These are phyloP conservation scores for Rutstroemia sp. DNA, from an alignment of 2,329 filamentous ascomycete genomes.

Conservation along the genomic window DNA sequence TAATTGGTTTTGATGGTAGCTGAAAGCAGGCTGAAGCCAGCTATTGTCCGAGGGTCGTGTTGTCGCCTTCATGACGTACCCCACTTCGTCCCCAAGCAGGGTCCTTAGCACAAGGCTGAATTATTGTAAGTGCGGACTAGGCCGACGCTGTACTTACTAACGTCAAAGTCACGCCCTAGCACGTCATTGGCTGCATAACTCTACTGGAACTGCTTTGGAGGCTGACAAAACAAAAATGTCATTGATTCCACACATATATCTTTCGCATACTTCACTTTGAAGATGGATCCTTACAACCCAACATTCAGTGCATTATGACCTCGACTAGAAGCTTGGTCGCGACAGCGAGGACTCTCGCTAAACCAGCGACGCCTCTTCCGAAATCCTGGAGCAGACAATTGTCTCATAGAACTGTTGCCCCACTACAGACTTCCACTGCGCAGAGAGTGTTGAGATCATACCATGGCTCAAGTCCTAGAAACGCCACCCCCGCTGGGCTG, in stretches of 20 bases:
- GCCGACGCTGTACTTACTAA: background rate
- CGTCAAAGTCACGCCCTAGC: slow-evolving; percentile 9
- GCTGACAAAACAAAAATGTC: slow-evolving; percentile 12
- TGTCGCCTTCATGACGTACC: background rate
- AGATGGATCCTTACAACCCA: background rate
- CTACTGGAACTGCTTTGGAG: background rate
- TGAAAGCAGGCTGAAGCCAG: background rate
- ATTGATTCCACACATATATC: background rate
- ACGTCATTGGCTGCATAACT: slow-evolving; percentile 13
- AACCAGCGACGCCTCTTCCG: slow-evolving; percentile 8
- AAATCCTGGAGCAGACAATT: slow-evolving; percentile 16
- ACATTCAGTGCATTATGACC: slow-evolving; percentile 17
- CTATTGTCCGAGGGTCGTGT: background rate
- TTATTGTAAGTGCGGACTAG: background rate
- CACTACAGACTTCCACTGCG: background rate
- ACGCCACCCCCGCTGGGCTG: slow-evolving; percentile 12
- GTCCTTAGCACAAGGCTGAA: background rate
- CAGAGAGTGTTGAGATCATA: slow-evolving; percentile 15
- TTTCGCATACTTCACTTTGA: background rate
- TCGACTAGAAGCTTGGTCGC: slow-evolving; percentile 18
- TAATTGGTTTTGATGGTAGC: background rate
- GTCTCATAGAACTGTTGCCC: slow-evolving; percentile 9
- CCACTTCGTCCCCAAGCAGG: background rate
- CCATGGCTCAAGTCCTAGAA: slow-evolving; percentile 18
- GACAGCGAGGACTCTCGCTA: slow-evolving; percentile 16